phyloP scores from a whole-genome alignment of 1,284 basidiomycete species.

The Limonomyces culmigenus region DNA sequence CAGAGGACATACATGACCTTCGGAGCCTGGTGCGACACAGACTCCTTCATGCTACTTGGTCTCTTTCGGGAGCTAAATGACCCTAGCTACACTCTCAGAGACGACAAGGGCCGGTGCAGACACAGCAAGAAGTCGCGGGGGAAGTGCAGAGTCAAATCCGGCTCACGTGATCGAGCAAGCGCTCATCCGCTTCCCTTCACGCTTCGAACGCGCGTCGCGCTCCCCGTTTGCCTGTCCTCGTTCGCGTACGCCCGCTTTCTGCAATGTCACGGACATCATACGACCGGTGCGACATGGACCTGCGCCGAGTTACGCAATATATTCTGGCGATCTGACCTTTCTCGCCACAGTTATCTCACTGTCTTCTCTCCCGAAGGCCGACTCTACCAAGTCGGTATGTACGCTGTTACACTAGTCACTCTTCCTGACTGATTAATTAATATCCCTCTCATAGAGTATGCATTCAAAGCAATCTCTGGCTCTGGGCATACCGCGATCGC shows the following conservation, averaged over 20 bases:
- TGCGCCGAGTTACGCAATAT: too few species aligned
- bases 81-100: not conserved
- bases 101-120: too few species aligned
- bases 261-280: conserved; percentile 74
- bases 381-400: conserved; percentile 92
- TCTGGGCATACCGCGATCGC: conserved; percentile 91
- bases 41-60: conserved; percentile 56
- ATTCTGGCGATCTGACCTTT: too few species aligned
- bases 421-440: not conserved
- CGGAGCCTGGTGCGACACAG: conserved; percentile 75
- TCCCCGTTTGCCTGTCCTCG: not conserved
- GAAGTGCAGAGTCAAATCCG: not conserved
- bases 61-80: not conserved
- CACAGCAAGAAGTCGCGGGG: too few species aligned
- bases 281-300: conserved; percentile 33
- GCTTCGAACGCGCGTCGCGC: not conserved
- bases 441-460: conserved; percentile 59
- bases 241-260: too few species aligned
- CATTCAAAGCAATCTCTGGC: conserved; percentile 97
- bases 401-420: not conserved
- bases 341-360: conserved; percentile 53
- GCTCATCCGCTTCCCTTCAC: not conserved
- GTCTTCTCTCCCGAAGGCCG: conserved; percentile 92
- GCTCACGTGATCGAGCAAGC: not conserved
- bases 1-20: conserved; percentile 71